Conservation (phyloP, 768 basidiomycete species). For the Lyophyllum semitale region DNA sequence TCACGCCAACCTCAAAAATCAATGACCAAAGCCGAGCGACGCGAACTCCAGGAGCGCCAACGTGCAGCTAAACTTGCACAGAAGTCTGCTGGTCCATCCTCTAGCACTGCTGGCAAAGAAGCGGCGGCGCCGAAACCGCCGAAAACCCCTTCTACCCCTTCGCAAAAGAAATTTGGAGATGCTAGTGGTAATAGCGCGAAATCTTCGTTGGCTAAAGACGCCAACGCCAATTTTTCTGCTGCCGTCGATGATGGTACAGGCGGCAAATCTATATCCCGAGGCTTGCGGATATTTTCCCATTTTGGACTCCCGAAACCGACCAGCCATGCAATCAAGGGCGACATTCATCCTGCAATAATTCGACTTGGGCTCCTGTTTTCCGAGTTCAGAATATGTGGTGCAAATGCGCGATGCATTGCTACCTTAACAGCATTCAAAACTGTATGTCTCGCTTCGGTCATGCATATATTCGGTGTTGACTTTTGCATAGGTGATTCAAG, state of each 20-base stretch:
- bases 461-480: slow-evolving; percentile 5
- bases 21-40: slow-evolving; percentile 79
- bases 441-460: slow-evolving; percentile 46
- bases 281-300: slow-evolving; percentile 84
- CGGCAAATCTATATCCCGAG: slow-evolving; percentile 49
- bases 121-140: slow-evolving; percentile 18
- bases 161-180: slow-evolving; percentile 35
- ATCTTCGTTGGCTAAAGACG: slow-evolving; percentile 25
- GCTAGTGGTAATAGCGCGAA: slow-evolving; percentile 20
- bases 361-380: slow-evolving; percentile 88
- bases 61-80: slow-evolving; percentile 70
- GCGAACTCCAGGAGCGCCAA: slow-evolving; percentile 79
- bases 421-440: slow-evolving; percentile 90
- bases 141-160: slow-evolving; percentile 29
- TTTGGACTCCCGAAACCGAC: slow-evolving; percentile 73
- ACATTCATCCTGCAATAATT: slow-evolving; percentile 89
- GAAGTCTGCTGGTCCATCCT: slow-evolving; percentile 31
- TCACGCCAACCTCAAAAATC: slow-evolving; percentile 54
- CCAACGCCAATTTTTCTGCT: slow-evolving; percentile 15
- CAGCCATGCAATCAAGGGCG: slow-evolving; percentile 64
- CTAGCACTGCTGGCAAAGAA: slow-evolving; percentile 22
- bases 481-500: slow-evolving; percentile 75
- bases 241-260: slow-evolving; percentile 33
- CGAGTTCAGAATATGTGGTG: slow-evolving; percentile 89
- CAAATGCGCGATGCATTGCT: slow-evolving; percentile 94